Base-by-base conservation (phyloP, 1,139 yeast genomes). In the Yamadazyma kanchanaburiensis region DNA sequence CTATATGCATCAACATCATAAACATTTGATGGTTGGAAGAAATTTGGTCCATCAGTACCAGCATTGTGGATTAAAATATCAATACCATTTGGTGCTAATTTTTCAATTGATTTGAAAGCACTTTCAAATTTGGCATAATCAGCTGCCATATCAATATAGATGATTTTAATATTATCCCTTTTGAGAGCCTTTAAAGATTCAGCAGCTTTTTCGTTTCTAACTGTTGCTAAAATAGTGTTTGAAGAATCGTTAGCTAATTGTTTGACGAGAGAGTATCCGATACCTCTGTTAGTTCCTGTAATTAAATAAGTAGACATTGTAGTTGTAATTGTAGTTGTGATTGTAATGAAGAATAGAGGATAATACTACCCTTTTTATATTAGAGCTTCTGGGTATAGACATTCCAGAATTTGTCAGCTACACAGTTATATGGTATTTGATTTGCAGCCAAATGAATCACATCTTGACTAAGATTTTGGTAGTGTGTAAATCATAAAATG, bases 231-330 rank as follows among this genome's bases (percentile, higher is more conserved):
- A 14, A 30, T 26, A 15, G 12, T 8, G 24, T 33, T 38, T 11
- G 33, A 15, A 10, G 32, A 13, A 21, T 41, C 31, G 10, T 26
- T 25, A 15, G 43, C 30, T 13, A 42, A 30, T 11, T 33, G 26
- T 19, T 45, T 37, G 13, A 38, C 46, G 6, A 44, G 26, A 5
- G 21, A 34, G 15, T 41, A 36, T 4, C 57, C 57, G 27, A 51
- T 40, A 8, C 57, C 57, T 35, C 49, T 38, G 38, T 43, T 47
- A n/a, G 42, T 53, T 16, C 55, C 57, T 21, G 46, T 35, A 15
- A 51, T 35, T 12, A 51, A 45, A 31, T 45, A 48, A 32, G 42
- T 46, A 22, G 32, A 11, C 35, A 32, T 32, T 14, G 13, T 15
- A 12, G 7, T n/a, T n/a, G n/a, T n/a, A n/a, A n/a, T n/a, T n/a